Evolutionary conservation across 805 yeast species (phyloP), one percentile per base, ranked within the genome.

Genomic region (Nakazawaea ishiwadae): DNA sequence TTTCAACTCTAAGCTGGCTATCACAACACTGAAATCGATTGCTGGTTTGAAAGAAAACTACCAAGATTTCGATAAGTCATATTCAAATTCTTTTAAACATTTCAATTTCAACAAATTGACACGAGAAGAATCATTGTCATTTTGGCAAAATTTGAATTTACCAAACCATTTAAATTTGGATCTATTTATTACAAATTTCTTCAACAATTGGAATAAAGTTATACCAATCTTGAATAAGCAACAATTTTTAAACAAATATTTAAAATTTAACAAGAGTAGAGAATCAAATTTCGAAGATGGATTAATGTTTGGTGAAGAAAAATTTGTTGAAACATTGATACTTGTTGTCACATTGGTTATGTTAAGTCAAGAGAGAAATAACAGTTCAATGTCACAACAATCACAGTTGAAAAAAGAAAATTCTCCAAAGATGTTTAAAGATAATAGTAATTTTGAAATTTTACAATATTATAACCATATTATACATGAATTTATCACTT

Each of bases 161-260:
- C 77, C 77, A 3, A 65, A 81, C 17, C 70, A 81, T 42, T 56
- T 77, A 18, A 77, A 78, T 44, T 58, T 86, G 43, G 96, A 89
- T 58, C 78, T 79, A 19, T 68, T 85, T 23, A 71, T 84, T 15
- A 71, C 83, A 0, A 56, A 77, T 3, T 89, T 75, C 55, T 88
- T 87, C 60, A 79, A 77, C 47, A 81, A 83, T 44, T 89, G 96
- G 95, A 81, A 84, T 21, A 69, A 74, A 19, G 60, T 77, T 4
- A 66, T 81, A 17, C 95, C 96, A 0, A 68, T 86, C 12, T 54
- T 89, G 40, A 86, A 85, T 56, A 77, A 78, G 48, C 75, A 75
- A 32, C 71, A 77, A n/a, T 89, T 89, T 52, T 66, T 82, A 54
- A 63, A 66, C 17, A 76, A 77, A 47, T 87, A 84, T 55, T 51